A percentile compares a stretch with the other conserved stretches of the same genome.
phyloP scores from a whole-genome alignment of 108 stramenopile genomes.

The Cyclotella distinguenda region DNA sequence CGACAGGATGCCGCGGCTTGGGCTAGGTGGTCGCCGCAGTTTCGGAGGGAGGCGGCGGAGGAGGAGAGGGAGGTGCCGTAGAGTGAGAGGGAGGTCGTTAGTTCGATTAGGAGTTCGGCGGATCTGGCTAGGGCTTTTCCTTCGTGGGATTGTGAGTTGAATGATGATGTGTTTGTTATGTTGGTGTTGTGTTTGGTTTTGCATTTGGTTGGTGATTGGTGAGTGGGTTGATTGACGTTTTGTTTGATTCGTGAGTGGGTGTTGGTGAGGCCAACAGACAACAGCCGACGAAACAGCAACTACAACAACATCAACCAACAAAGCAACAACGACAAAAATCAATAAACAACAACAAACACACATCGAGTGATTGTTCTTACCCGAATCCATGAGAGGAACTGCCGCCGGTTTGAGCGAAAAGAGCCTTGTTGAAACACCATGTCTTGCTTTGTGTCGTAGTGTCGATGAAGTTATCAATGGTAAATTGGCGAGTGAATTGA shows the following conservation, averaged over 20 bases:
- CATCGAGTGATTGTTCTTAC: slow-evolving; percentile 6
- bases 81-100: slow-evolving; percentile 50
- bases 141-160: neutral
- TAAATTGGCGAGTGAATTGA: neutral
- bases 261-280: neutral
- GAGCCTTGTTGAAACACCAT: slow-evolving; percentile 6
- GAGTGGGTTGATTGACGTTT: neutral
- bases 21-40: slow-evolving; percentile 74
- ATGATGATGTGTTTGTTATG: neutral
- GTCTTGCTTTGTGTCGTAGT: neutral
- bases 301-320: neutral
- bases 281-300: neutral
- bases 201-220: neutral
- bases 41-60: slow-evolving; percentile 67
- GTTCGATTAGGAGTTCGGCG: slow-evolving; percentile 75
- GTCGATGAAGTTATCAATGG: neutral
- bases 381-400: slow-evolving; percentile 69
- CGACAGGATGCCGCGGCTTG: slow-evolving; percentile 80
- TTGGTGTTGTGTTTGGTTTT: neutral
- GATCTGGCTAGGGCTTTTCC: slow-evolving; percentile 75
- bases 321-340: neutral
- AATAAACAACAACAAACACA: neutral
- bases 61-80: slow-evolving; percentile 80
- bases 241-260: neutral
- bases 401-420: slow-evolving; percentile 71